Base-by-base conservation (phyloP, 352 stramenopile genomes). In the Phytophthora podocarpi region DNA sequence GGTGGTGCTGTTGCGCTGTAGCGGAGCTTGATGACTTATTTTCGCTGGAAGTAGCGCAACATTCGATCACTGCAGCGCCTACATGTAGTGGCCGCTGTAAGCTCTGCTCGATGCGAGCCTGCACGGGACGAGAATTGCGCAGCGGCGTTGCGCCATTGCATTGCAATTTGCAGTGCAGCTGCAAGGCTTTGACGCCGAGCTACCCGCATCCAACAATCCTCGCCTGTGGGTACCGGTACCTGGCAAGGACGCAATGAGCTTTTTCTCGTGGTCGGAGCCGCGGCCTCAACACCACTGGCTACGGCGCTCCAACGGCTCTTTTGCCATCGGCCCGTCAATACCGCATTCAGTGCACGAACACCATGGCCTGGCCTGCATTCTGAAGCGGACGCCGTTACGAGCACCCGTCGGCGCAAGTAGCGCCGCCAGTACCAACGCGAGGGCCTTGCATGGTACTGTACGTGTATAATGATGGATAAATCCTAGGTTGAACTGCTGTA, bases 241-340 rank as follows among this genome's bases (percentile, higher is more conserved):
- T 31, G 15, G 39, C 31, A 2, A 20, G 37, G 27, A 39, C 26
- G 18, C 46, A 58, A 52, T 30, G 48, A 40, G 50, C 36, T 50
- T 64, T 60, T 65, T 69, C 45, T 65, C 37, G 32, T 63, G 59
- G 51, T 27, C 9, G n/a, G 30, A 18, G 30, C 24, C 35, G 2
- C 2, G 16, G 11, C 21, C 42, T 24, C 51, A 13, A 34, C 18
- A 41, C 32, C 13, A 37, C 18, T 37, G 27, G 10, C n/a, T 15
- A 21, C 16, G 3, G 24, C 13, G 23, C 42, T 23, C 26, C 47
- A 65, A 65, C 54, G 54, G 45, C 54, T 65, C 31, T 35, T 47
- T 51, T 11, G 21, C 5, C 10, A 36, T 15, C 21, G 32, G 39
- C 15, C 26, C 30, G 50, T 68, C 58, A 57, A 66, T 39, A 61